Evolutionary conservation across 768 basidiomycete species (phyloP).

Genomic region (Suillus fuscotomentosus): DNA sequence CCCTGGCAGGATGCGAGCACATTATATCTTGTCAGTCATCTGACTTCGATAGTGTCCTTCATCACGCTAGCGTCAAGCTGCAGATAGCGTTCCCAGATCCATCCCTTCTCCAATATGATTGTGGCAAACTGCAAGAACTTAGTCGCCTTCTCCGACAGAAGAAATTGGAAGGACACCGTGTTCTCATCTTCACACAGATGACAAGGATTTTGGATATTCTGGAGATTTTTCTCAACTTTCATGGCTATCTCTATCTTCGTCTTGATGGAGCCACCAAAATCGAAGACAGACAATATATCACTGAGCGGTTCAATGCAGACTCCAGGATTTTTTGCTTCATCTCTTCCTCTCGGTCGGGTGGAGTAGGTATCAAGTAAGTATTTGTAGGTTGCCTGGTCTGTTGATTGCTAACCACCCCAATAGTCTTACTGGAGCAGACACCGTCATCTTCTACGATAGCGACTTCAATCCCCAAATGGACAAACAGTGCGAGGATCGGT

Average conservation of each 20-base stretch:
- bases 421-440: slow-evolving; percentile 86
- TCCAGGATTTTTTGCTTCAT: slow-evolving; percentile 85
- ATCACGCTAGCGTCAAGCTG: slow-evolving; percentile 74
- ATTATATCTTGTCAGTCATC: slow-evolving; percentile 30
- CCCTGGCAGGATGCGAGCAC: slow-evolving; percentile 45
- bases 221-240: slow-evolving; percentile 89
- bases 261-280: slow-evolving; percentile 95
- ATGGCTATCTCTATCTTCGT: slow-evolving; percentile 92
- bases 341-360: slow-evolving; percentile 73
- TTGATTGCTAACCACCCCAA: slow-evolving; percentile 15
- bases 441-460: slow-evolving; percentile 96
- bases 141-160: slow-evolving; percentile 76
- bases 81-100: slow-evolving; percentile 94
- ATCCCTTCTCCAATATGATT: slow-evolving; percentile 90
- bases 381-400: slow-evolving; percentile 17
- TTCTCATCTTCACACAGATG: slow-evolving; percentile 98
- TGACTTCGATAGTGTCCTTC: slow-evolving; percentile 67
- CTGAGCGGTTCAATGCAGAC: slow-evolving; percentile 84
- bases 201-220: slow-evolving; percentile 91
- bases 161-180: slow-evolving; percentile 85
- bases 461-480: slow-evolving; percentile 99
- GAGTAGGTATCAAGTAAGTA: slow-evolving; percentile 92
- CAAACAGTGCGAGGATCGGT: slow-evolving; percentile 93
- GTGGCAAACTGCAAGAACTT: slow-evolving; percentile 90
- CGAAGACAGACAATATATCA: slow-evolving; percentile 90